Base-by-base conservation (phyloP, 108 stramenopile species). In the Cyclotella cryptica region DNA sequence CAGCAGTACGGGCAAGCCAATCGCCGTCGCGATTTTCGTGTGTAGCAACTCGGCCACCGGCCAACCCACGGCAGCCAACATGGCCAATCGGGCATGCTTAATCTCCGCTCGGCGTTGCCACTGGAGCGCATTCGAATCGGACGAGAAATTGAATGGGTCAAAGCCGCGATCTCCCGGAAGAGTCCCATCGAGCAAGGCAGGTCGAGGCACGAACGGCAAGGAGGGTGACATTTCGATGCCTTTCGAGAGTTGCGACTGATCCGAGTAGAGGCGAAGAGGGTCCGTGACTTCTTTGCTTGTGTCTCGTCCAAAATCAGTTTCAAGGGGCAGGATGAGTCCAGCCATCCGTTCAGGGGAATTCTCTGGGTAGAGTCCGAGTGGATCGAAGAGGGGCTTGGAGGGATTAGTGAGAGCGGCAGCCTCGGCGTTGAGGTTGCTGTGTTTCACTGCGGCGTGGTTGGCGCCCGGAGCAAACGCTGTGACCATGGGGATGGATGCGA, bases 31-130 rank as follows among this genome's bases (percentile, higher is more conserved):
- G 52, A 90, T 55, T 10, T 54, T 19, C 46, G 71, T 84, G 72
- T 94, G 85, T 22, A 86, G 66, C 3, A 94, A 77, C 73, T 94
- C 93, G 1, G 90, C 75, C 21, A 91, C 19, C 0, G 85, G 85
- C 93, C 93, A 94, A 35, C 93, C 93, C 3, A 79, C 88, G 5
- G 90, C 81, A 24, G 91, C 91, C 22, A 92, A 72, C 89, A 89
- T 89, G 18, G 86, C 86, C 17, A 87, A 69, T 46, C 88, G 84
- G 4, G 47, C 71, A 66, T 87, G 86, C 63, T 89, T 87, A 13
- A 89, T 61, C 57, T 87, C 86, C 2, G 86, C 84, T 53, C 71
- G 72, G n/a, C 86, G 64, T 30, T 72, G 69, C 55, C 71, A 60
- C 42, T 62, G 51, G 13, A 86, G 66, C 49, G 70, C 21, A 24